Percentiles rank a stretch among this genome's conserved stretches.
Evolutionary conservation across 2,329 filamentous ascomycete species (phyloP).

Genomic region (Pyricularia pennisetigena): DNA sequence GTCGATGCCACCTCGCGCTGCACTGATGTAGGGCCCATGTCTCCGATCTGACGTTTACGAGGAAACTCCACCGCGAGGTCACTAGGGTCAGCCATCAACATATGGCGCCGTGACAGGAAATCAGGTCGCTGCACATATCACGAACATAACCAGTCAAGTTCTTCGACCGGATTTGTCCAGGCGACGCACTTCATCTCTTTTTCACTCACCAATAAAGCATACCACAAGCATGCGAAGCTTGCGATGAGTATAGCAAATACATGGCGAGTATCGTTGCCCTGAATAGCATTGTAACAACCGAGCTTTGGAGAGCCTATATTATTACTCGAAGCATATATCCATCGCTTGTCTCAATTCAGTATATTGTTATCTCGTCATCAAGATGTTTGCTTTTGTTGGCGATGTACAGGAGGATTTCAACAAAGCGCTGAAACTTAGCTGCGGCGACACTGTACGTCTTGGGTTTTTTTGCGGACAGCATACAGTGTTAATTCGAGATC

Average conservation of each 20-base stretch:
- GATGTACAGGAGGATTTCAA: not conserved
- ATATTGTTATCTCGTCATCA: not conserved
- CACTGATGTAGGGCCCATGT: not conserved
- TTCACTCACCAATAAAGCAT: not conserved
- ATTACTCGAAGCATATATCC: not conserved
- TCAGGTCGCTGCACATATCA: not conserved
- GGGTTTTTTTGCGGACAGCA: not conserved
- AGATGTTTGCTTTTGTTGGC: not conserved
- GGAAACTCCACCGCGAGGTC: not conserved
- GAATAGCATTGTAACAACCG: slow-evolving; percentile 1
- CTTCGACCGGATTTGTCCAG: not conserved
- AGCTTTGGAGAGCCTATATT: not conserved
- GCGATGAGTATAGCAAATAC: not conserved
- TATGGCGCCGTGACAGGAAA: not conserved
- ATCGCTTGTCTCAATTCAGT: not conserved
- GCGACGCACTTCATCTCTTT: not conserved
- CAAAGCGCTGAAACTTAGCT: not conserved
- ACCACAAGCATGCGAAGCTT: not conserved
- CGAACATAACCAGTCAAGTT: not conserved
- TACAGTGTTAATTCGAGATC: not conserved
- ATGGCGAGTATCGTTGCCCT: not conserved
- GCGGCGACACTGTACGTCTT: not conserved
- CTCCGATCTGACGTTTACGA: not conserved
- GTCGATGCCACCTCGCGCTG: not conserved
- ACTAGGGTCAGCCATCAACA: not conserved